phyloP scores from a whole-genome alignment of 805 yeast genomes.

The Trichomonascus vanleenenianus region DNA sequence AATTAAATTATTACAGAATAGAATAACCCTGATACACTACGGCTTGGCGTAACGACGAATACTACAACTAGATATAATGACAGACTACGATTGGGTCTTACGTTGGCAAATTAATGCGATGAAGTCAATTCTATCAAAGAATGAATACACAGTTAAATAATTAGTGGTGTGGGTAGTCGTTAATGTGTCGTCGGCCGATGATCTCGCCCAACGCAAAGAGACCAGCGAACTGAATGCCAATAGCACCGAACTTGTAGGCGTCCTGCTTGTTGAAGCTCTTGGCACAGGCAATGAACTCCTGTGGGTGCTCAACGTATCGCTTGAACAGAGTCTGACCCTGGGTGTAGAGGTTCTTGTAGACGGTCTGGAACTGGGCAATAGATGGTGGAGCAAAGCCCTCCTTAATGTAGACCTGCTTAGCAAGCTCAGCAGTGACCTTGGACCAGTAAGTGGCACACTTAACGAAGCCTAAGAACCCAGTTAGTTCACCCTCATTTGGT shows the following conservation, averaged over 20 bases:
- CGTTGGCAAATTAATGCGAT: too few relatives aligned
- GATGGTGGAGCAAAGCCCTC: conserved; percentile 94
- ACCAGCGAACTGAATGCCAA: conserved; percentile 78
- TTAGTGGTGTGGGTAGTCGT: conserved; percentile 60
- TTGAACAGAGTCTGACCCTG: conserved; percentile 29
- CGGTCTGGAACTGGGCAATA: conserved; percentile 63
- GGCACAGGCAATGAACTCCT: conserved; percentile 41
- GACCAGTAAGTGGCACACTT: conserved; percentile 70
- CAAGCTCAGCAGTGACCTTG: conserved; percentile 56
- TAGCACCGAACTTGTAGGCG: conserved; percentile 60
- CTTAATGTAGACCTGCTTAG: conserved; percentile 75
- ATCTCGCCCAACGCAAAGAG: conserved; percentile 92
- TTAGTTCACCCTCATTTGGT: neutral
- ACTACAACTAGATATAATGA: too few relatives aligned
- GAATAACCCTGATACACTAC: too few relatives aligned
- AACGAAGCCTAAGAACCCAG: conserved; percentile 25
- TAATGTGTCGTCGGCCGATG: conserved; percentile 88
- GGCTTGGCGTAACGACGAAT: too few relatives aligned
- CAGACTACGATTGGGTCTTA: too few relatives aligned
- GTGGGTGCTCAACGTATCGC: conserved; percentile 49
- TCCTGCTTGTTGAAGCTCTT: conserved; percentile 47
- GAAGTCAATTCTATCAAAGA: neutral
- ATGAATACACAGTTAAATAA: neutral
- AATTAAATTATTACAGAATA: too few relatives aligned
- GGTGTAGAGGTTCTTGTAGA: conserved; percentile 50